Conservation (phyloP, 108 stramenopile species). For the Skeletonema menzelii region DNA sequence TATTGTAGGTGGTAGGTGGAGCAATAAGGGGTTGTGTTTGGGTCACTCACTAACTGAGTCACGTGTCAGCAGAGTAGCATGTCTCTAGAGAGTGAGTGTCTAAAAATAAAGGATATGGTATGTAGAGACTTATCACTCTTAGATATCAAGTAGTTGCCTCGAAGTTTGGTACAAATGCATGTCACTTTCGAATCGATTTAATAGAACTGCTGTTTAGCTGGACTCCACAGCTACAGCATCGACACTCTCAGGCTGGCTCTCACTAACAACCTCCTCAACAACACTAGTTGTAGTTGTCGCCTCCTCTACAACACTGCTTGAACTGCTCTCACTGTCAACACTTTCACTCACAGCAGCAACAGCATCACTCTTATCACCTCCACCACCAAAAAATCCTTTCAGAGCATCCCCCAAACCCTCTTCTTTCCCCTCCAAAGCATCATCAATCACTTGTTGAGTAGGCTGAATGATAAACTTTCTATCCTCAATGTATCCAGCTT, state of each 20-base stretch:
- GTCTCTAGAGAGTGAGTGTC: no score
- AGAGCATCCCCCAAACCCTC: conserved; percentile 42
- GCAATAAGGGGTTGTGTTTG: no score
- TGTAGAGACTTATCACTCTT: no score
- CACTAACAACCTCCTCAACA: background rate
- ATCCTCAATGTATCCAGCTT: conserved; percentile 78
- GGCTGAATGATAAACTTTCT: conserved; percentile 79
- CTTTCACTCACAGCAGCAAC: background rate
- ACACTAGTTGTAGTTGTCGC: background rate
- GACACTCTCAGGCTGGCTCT: background rate
- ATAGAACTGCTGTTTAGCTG: no score
- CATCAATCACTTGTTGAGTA: conserved; percentile 67
- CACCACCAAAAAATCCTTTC: conserved; percentile 55
- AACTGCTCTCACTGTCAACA: background rate
- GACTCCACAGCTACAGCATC: background rate
- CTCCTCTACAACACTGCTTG: background rate
- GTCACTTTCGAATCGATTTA: no score
- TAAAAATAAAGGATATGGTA: no score
- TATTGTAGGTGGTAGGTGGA: no score
- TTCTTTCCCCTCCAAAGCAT: conserved; percentile 53
- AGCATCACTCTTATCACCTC: conserved; percentile 5
- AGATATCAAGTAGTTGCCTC: no score
- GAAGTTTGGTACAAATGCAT: no score
- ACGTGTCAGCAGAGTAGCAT: no score
- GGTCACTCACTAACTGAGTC: no score